These are phyloP conservation scores for Pachyrhizus erosus DNA, from an alignment of 306 rosid species.

Conservation along the genomic window DNA sequence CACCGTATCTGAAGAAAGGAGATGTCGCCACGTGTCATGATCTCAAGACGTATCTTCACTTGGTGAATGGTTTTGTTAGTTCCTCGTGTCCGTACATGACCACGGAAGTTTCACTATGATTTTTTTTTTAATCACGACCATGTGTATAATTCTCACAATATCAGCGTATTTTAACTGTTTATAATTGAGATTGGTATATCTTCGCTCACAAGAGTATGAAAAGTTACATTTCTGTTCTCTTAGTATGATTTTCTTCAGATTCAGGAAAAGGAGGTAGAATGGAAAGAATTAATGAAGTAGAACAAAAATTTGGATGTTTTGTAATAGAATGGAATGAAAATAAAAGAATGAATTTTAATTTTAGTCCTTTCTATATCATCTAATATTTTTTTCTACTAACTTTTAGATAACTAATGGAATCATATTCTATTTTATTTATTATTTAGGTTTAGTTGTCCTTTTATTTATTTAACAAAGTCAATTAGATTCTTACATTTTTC, in stretches of 20 bases:
- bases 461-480: too few species aligned
- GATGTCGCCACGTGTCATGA: constrained; percentile 60
- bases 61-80: constrained; percentile 49
- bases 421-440: too few species aligned
- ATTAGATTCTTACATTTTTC: too few species aligned
- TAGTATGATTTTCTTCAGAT: not conserved
- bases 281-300: too few species aligned
- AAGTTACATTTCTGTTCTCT: not conserved
- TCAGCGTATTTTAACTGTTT: not conserved
- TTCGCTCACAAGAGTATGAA: not conserved
- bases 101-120: constrained; percentile 27
- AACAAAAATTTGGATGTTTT: too few species aligned
- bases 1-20: constrained; percentile 46
- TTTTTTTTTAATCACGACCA: not conserved
- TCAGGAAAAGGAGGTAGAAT: too few species aligned
- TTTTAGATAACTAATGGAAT: not conserved
- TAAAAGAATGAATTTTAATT: too few species aligned
- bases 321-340: too few species aligned
- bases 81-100: constrained; percentile 32
- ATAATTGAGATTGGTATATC: not conserved
- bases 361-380: too few species aligned
- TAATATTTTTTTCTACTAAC: too few species aligned
- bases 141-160: not conserved
- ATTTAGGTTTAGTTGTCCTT: too few species aligned
- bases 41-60: constrained; percentile 52